These are phyloP conservation scores for Shiraia sp. DNA, from an alignment of 2,329 filamentous ascomycete genomes.

Conservation along the genomic window DNA sequence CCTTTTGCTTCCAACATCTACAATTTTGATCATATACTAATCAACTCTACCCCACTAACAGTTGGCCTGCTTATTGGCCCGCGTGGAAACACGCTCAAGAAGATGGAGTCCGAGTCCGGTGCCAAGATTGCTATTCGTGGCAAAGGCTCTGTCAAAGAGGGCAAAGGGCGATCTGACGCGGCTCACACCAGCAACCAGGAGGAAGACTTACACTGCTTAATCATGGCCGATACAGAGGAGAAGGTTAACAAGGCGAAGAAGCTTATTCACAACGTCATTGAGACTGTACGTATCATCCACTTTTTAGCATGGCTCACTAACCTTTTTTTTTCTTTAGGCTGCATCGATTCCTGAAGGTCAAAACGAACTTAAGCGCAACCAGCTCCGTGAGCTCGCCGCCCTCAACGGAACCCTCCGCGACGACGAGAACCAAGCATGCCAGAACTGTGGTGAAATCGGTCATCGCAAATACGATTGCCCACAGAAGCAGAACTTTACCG, in stretches of 20 bases:
- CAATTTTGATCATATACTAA: constrained; percentile 70
- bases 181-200: constrained; percentile 99
- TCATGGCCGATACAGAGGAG: constrained; percentile 99
- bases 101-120: constrained; percentile 96
- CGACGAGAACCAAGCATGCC: constrained; percentile 98
- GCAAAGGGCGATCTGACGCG: constrained; percentile 97
- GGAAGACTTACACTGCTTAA: constrained; percentile 97
- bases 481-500: constrained; percentile 97
- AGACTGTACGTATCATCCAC: constrained; percentile 76
- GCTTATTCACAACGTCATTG: constrained; percentile 96
- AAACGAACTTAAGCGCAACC: constrained; percentile 98
- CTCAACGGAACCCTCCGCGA: constrained; percentile 99
- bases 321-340: too few relatives aligned
- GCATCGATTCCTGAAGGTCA: constrained; percentile 98
- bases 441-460: constrained; percentile 98
- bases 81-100: constrained; percentile 99
- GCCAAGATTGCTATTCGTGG: constrained; percentile 99
- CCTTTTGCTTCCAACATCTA: too few relatives aligned
- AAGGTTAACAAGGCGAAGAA: constrained; percentile 99
- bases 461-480: constrained; percentile 99
- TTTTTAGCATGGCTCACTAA: too few relatives aligned
- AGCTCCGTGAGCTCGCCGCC: constrained; percentile 94
- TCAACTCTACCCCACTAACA: constrained; percentile 84
- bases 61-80: constrained; percentile 99
- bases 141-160: constrained; percentile 99